These are phyloP conservation scores for Capsicum chinense DNA, from an alignment of 257 asterid genomes.

Conservation along the genomic window DNA sequence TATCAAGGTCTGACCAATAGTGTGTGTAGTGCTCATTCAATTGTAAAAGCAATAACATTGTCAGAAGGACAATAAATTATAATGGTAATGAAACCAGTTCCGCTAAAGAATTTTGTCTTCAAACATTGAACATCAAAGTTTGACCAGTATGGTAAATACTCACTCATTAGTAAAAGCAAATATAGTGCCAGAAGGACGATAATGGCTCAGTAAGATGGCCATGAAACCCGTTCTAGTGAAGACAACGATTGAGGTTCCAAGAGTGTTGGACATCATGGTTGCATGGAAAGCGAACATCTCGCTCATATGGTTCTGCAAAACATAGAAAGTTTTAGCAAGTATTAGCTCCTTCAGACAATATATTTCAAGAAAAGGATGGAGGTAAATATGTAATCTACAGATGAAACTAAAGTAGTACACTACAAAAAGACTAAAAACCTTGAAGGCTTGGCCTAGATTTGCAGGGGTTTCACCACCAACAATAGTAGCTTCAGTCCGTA, in stretches of 20 bases:
- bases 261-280: constrained; percentile 95
- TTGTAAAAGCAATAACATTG: background rate
- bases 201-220: constrained; percentile 95
- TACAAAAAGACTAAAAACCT: constrained; percentile 52
- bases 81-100: constrained; percentile 27
- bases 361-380: constrained; percentile 16
- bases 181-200: constrained; percentile 92
- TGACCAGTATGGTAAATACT: constrained; percentile 39
- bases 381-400: background rate
- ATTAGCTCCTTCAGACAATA: constrained; percentile 17
- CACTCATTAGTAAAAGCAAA: constrained; percentile 97
- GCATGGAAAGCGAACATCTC: constrained; percentile 99
- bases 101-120: background rate
- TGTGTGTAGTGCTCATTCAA: background rate
- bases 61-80: constrained; percentile 13
- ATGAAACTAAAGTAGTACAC: constrained; percentile 1
- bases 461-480: constrained; percentile 71
- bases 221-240: constrained; percentile 94
- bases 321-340: constrained; percentile 28
- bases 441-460: constrained; percentile 86
- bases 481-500: constrained; percentile 87
- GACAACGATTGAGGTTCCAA: constrained; percentile 90
- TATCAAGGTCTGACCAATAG: constrained; percentile 1
- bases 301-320: constrained; percentile 92
- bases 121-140: constrained; percentile 4